phyloP scores from a whole-genome alignment of 1,284 basidiomycete genomes.

The Heterobasidion parviporum region DNA sequence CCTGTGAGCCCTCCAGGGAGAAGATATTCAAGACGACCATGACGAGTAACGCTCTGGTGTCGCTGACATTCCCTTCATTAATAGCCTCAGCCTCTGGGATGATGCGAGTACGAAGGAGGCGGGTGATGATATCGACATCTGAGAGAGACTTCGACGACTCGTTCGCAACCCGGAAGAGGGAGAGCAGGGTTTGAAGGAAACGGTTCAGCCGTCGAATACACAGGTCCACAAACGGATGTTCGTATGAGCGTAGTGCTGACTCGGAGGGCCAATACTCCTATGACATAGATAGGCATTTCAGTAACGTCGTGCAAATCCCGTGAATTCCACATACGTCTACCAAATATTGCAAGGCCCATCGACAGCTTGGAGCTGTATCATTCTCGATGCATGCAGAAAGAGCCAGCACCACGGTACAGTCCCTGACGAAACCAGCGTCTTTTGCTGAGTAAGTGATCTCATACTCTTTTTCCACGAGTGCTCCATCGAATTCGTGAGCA shows the following conservation, averaged over 20 bases:
- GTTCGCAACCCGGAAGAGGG: conserved; percentile 7
- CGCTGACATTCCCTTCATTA: conserved; percentile 16
- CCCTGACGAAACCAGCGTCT: conserved; percentile 25
- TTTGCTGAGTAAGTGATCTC: conserved; percentile 20
- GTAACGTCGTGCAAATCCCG: background rate
- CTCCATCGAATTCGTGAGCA: conserved; percentile 20
- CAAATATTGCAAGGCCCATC: conserved; percentile 23
- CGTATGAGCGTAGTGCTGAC: conserved; percentile 17
- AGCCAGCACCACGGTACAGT: conserved; percentile 23
- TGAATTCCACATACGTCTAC: conserved; percentile 17
- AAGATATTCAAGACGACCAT: conserved; percentile 34
- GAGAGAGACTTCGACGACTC: conserved; percentile 8
- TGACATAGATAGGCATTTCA: conserved; percentile 20
- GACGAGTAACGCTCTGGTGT: conserved; percentile 15
- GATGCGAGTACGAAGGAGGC: conserved; percentile 35
- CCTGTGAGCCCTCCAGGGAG: conserved; percentile 22
- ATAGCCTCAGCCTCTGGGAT: conserved; percentile 38
- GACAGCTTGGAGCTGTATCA: conserved; percentile 20
- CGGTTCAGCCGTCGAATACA: conserved; percentile 30
- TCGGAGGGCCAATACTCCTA: conserved; percentile 39
- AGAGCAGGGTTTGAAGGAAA: conserved; percentile 27
- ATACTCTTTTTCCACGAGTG: conserved; percentile 28
- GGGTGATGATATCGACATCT: conserved; percentile 28
- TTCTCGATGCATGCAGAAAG: conserved; percentile 23
- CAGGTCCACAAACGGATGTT: conserved; percentile 18